Evolutionary conservation across 2,329 filamentous ascomycete genomes (phyloP), one percentile per base, ranked within the genome.

Genomic region (Sclerotinia sclerotiorum): DNA sequence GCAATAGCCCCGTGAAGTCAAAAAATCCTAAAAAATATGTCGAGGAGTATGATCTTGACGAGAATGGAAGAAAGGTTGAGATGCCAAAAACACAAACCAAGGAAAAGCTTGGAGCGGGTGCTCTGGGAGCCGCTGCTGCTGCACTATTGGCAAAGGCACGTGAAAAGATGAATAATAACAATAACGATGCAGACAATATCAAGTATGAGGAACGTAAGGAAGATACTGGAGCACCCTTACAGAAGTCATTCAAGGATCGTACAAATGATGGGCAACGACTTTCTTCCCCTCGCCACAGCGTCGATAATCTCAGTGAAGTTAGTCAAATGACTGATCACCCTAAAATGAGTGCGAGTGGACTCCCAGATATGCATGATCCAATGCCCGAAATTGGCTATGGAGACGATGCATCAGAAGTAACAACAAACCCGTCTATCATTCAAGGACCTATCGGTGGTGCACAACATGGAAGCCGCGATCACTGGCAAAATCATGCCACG

Each of bases 401-500:
- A 63, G 81, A 83, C 69, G 81, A 83, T 68, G 85, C 87, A 49
- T 79, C 80, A 29, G 93, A 96, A 70, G 84, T 92, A 21, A 89
- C 87, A 57, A 97, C 93, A 24, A 96, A 96, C 76, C 93, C 93
- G 3, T 97, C 94, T 0, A 84, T 94, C 62, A 88, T 96, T 52
- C 86, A 93, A 72, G 92, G 91, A 24, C 89, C 89, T 0, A 85
- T 90, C 62, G 88, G 87, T 63, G 75, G 72, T 70, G 70, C 67
- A 44, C 70, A 73, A 67, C 62, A 75, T 65, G 72, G 66, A 46
- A 75, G 62, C 29, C 71, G 71, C 70, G 83, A 84, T 62, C 81
- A 84, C 66, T 88, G 86, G 82, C 83, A 83, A 44, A 85, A 86
- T 67, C 82, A 85, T 67, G 79, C 82, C 15, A 88, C 86, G 1